phyloP scores from a whole-genome alignment of 805 yeast genomes.

The Tetrapisispora iriomotensis region DNA sequence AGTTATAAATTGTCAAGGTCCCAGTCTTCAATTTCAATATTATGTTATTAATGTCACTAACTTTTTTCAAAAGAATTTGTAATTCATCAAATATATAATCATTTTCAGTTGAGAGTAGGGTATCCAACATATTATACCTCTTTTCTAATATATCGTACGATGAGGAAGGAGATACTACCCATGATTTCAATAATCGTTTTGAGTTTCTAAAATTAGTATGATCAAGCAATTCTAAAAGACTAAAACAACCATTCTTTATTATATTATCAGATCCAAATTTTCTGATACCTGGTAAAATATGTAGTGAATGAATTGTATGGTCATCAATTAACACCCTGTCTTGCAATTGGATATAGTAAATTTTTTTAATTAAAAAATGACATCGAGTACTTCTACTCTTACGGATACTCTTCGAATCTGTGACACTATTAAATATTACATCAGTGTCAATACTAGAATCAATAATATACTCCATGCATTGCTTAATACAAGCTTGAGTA shows the following conservation, averaged over 20 bases:
- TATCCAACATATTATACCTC: slow-evolving; percentile 25
- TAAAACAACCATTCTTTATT: slow-evolving; percentile 12
- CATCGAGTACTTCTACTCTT: too few species aligned
- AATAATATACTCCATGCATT: not conserved
- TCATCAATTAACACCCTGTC: slow-evolving; percentile 19
- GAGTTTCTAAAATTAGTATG: slow-evolving; percentile 28
- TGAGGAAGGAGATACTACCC: slow-evolving; percentile 31
- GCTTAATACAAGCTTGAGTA: not conserved
- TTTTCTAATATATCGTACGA: slow-evolving; percentile 20
- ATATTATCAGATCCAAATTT: slow-evolving; percentile 9
- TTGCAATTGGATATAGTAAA: not conserved
- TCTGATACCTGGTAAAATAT: slow-evolving; percentile 14
- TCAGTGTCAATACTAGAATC: not conserved
- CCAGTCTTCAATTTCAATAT: slow-evolving; percentile 20
- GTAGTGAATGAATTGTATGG: slow-evolving; percentile 17
- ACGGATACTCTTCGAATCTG: not conserved
- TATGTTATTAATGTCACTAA: slow-evolving; percentile 25
- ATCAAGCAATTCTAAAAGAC: slow-evolving; percentile 12
- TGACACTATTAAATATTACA: not conserved
- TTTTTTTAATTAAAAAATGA: not conserved
- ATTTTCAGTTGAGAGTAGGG: slow-evolving; percentile 18
- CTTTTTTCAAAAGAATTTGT: slow-evolving; percentile 11
- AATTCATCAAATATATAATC: slow-evolving; percentile 15
- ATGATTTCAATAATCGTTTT: slow-evolving; percentile 21
- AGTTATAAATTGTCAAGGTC: slow-evolving; percentile 17